These are phyloP conservation scores for Phytomonas francai DNA, from an alignment of 208 protist species.

Conservation along the genomic window DNA sequence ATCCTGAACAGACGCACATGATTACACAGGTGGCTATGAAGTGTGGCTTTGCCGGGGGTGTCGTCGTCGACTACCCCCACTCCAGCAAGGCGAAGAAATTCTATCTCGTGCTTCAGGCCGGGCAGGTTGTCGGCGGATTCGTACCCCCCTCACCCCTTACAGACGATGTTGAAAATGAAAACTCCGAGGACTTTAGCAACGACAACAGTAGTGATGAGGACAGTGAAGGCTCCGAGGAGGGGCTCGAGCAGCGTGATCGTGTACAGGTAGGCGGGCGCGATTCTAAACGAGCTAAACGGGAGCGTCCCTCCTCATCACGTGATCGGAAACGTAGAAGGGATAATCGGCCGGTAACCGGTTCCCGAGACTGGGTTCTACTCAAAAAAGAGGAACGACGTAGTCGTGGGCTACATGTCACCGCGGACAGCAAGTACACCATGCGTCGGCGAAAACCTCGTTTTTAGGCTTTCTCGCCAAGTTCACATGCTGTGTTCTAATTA, in stretches of 20 bases:
- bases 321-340: conserved; percentile 51
- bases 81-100: conserved; percentile 97
- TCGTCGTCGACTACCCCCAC: conserved; percentile 98
- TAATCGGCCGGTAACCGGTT: conserved; percentile 66
- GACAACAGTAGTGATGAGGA: conserved; percentile 26
- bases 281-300: conserved; percentile 31
- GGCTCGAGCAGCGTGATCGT: conserved; percentile 16
- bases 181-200: conserved; percentile 19
- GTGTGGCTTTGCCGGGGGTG: conserved; percentile 96
- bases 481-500: not conserved
- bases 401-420: conserved; percentile 86
- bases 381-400: conserved; percentile 94
- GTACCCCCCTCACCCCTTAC: conserved; percentile 38
- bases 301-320: conserved; percentile 16
- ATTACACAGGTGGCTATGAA: conserved; percentile 95
- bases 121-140: conserved; percentile 66
- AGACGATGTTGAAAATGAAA: conserved; percentile 24
- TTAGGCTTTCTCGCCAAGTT: conserved; percentile 25
- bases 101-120: conserved; percentile 89
- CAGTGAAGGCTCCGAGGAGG: conserved; percentile 17
- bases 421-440: conserved; percentile 96
- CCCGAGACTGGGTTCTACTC: conserved; percentile 91
- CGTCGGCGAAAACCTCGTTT: conserved; percentile 85
- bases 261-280: conserved; percentile 38
- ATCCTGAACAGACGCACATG: conserved; percentile 92